Conservation (phyloP, 2,329 filamentous ascomycete species). For the Madurella fahalii region DNA sequence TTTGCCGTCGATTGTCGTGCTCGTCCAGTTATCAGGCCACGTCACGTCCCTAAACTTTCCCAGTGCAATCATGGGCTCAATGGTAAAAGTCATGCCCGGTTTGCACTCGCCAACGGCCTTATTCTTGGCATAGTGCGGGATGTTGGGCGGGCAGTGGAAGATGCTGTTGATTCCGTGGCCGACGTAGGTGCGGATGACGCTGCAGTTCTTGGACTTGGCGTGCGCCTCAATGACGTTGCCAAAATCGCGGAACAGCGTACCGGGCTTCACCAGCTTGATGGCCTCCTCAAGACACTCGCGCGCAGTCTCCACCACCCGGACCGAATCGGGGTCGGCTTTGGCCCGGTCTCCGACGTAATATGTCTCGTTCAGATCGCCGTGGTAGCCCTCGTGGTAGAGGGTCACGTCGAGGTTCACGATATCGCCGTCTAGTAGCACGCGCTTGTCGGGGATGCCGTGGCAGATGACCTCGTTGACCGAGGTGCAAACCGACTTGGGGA, state of each 20-base stretch:
- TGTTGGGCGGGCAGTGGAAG: conserved; percentile 90
- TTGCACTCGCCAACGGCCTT: conserved; percentile 94
- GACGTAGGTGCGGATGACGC: conserved; percentile 92
- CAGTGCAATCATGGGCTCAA: conserved; percentile 96
- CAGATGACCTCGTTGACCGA: conserved; percentile 97
- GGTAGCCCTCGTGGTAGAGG: conserved; percentile 89
- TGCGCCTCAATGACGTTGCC: conserved; percentile 95
- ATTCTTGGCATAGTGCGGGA: conserved; percentile 97
- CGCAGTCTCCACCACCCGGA: conserved; percentile 85
- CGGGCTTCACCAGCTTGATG: conserved; percentile 89
- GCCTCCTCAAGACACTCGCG: conserved; percentile 86
- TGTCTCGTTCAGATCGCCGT: conserved; percentile 96
- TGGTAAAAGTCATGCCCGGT: conserved; percentile 97
- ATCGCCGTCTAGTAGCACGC: conserved; percentile 82
- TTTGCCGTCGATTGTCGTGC: conserved; percentile 84
- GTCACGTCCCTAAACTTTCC: conserved; percentile 90
- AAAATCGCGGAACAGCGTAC: conserved; percentile 86
- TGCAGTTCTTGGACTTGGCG: conserved; percentile 79
- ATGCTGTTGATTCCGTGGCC: conserved; percentile 91
- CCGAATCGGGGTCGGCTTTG: conserved; percentile 75
- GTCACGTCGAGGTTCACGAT: conserved; percentile 97
- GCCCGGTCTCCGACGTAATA: conserved; percentile 95
- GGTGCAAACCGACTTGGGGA: conserved; percentile 97
- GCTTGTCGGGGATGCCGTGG: conserved; percentile 93
- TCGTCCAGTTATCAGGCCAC: conserved; percentile 99